Evolutionary conservation across 345 rosid genomes (phyloP).

Genomic region (Citrus sp.): DNA sequence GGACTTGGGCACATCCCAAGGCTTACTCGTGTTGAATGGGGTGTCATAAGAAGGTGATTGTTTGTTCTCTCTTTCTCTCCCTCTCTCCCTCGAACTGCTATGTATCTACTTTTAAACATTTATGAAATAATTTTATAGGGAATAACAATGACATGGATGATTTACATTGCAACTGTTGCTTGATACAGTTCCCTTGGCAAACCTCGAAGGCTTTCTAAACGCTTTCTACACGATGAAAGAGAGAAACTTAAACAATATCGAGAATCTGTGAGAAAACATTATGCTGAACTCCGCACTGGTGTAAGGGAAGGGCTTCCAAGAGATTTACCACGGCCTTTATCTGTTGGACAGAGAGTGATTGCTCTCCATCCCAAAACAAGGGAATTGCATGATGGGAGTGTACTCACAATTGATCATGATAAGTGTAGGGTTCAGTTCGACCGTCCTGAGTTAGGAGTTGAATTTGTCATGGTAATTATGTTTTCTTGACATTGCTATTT

Average conservation of each 20-base stretch:
- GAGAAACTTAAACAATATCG: slow-evolving; percentile 86
- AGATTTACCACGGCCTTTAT: slow-evolving; percentile 84
- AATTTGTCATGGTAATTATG: slow-evolving; percentile 72
- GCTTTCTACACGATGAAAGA: slow-evolving; percentile 77
- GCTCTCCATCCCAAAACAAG: slow-evolving; percentile 89
- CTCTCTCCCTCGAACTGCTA: background rate
- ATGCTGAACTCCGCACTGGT: slow-evolving; percentile 74
- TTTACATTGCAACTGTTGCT: slow-evolving; percentile 16
- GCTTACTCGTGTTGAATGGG: slow-evolving; percentile 97
- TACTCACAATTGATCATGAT: slow-evolving; percentile 84
- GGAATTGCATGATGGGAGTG: slow-evolving; percentile 85
- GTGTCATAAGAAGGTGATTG: slow-evolving; percentile 84
- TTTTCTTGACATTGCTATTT: background rate
- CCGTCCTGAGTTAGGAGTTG: slow-evolving; percentile 76
- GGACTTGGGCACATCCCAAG: slow-evolving; percentile 94
- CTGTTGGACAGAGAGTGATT: slow-evolving; percentile 83
- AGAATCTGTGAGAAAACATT: slow-evolving; percentile 84
- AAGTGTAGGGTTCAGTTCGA: slow-evolving; percentile 84
- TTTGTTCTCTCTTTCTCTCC: background rate
- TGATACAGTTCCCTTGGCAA: slow-evolving; percentile 92
- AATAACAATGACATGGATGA: slow-evolving; percentile 1
- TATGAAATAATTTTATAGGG: background rate
- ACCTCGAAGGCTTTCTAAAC: slow-evolving; percentile 90
- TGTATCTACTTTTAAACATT: background rate
- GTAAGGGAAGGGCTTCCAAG: slow-evolving; percentile 86